Evolutionary conservation across 1,284 basidiomycete genomes (phyloP).

Genomic region (Cutaneotrichosporon cyanovorans): DNA sequence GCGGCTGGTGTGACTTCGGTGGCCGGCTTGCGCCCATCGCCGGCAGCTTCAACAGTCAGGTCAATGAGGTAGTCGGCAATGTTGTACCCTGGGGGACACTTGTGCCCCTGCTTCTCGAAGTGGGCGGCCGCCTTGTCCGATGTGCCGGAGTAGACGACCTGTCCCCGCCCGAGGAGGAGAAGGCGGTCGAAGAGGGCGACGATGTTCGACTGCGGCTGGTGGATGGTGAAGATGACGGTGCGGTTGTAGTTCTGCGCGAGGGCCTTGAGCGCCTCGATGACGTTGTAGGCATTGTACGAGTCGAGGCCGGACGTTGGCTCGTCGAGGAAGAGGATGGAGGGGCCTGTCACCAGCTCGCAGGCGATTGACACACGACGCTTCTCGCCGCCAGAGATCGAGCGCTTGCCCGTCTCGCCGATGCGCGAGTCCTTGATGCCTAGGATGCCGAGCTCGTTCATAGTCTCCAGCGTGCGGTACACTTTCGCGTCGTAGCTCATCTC

Average conservation of each 20-base stretch:
- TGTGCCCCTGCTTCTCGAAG: slow-evolving; percentile 67
- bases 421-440: slow-evolving; percentile 80
- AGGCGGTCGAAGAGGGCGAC: slow-evolving; percentile 91
- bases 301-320: slow-evolving; percentile 94
- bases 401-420: slow-evolving; percentile 70
- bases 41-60: slow-evolving; percentile 66
- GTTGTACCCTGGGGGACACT: slow-evolving; percentile 92
- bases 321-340: slow-evolving; percentile 89
- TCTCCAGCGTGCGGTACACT: slow-evolving; percentile 87
- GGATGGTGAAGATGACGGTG: slow-evolving; percentile 87
- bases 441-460: slow-evolving; percentile 91
- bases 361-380: slow-evolving; percentile 93
- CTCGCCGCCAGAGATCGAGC: slow-evolving; percentile 91
- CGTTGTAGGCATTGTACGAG: slow-evolving; percentile 90
- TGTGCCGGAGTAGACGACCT: slow-evolving; percentile 73
- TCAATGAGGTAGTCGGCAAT: slow-evolving; percentile 94
- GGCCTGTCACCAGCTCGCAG: slow-evolving; percentile 95
- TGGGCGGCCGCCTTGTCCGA: slow-evolving; percentile 68
- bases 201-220: slow-evolving; percentile 97
- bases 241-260: slow-evolving; percentile 83
- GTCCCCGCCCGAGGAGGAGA: slow-evolving; percentile 74
- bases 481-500: slow-evolving; percentile 94
- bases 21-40: slow-evolving; percentile 26
- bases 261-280: slow-evolving; percentile 77
- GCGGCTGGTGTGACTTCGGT: slow-evolving; percentile 26